phyloP scores from a whole-genome alignment of 768 basidiomycete genomes.

The Lactarius hatsudake region DNA sequence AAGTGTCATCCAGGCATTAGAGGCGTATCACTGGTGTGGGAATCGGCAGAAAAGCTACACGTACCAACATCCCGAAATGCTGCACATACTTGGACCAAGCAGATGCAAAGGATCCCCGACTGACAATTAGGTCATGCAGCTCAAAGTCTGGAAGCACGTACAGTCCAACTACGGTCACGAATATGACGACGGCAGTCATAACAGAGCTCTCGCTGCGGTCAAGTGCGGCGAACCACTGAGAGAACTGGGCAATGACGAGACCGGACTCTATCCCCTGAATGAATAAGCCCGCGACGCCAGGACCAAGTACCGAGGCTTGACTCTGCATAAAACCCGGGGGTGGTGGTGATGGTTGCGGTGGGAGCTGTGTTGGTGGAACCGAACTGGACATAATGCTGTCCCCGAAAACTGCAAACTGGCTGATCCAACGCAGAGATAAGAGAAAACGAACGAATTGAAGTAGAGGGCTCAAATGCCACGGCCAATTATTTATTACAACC shows the following conservation, averaged over 20 bases:
- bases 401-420: not conserved
- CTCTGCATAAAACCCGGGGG: not conserved
- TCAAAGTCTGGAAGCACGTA: not conserved
- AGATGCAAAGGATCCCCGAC: constrained; percentile 3
- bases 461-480: not conserved
- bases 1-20: not conserved
- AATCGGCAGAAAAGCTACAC: not conserved
- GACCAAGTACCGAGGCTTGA: not conserved
- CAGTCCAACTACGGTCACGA: constrained; percentile 15
- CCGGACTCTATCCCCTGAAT: constrained; percentile 8
- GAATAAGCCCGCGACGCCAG: constrained; percentile 8
- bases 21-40: not conserved
- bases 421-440: not conserved
- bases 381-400: constrained; percentile 8
- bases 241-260: constrained; percentile 15
- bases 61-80: not conserved
- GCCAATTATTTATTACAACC: not conserved
- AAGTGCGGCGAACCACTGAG: constrained; percentile 8
- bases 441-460: not conserved
- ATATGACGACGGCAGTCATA: not conserved
- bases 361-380: not conserved
- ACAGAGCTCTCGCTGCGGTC: not conserved
- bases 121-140: not conserved
- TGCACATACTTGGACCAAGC: constrained; percentile 7
- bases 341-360: not conserved